Evolutionary conservation across 2,329 filamentous ascomycete species (phyloP).

Genomic region (Diaporthe vaccinii): DNA sequence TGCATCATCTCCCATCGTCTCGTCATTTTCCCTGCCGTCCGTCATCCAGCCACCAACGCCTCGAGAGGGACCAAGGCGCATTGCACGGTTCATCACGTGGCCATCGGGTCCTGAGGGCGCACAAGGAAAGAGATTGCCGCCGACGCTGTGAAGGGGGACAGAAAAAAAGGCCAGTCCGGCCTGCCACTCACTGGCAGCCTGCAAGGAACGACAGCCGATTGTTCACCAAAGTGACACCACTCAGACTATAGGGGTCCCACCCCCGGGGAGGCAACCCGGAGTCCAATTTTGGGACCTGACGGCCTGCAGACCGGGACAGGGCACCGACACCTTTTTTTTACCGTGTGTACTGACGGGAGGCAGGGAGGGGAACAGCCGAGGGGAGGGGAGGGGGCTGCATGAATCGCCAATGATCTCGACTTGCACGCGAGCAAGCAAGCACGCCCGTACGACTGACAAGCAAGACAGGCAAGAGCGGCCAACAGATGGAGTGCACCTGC

Average conservation of each 20-base stretch:
- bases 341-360: not conserved
- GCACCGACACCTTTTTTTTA: not conserved
- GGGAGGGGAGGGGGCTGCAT: constrained; percentile 28
- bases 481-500: not conserved
- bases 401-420: not conserved
- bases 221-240: constrained; percentile 21
- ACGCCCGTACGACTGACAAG: not conserved
- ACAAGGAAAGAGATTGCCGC: constrained; percentile 22
- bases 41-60: not conserved
- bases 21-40: not conserved
- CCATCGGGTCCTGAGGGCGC: not conserved
- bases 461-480: not conserved
- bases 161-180: not conserved
- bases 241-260: constrained; percentile 5
- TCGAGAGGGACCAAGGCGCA: not conserved
- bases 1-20: constrained; percentile 2
- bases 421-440: not conserved
- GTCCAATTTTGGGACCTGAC: constrained; percentile 15
- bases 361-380: constrained; percentile 18
- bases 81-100: constrained; percentile 26
- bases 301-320: constrained; percentile 24
- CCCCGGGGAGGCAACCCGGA: constrained; percentile 21
- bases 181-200: constrained; percentile 21
- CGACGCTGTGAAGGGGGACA: not conserved
- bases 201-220: constrained; percentile 25